Evolutionary conservation across 768 basidiomycete genomes (phyloP), one percentile per base, ranked within the genome.

Genomic region (Auricularia auricula-judae): DNA sequence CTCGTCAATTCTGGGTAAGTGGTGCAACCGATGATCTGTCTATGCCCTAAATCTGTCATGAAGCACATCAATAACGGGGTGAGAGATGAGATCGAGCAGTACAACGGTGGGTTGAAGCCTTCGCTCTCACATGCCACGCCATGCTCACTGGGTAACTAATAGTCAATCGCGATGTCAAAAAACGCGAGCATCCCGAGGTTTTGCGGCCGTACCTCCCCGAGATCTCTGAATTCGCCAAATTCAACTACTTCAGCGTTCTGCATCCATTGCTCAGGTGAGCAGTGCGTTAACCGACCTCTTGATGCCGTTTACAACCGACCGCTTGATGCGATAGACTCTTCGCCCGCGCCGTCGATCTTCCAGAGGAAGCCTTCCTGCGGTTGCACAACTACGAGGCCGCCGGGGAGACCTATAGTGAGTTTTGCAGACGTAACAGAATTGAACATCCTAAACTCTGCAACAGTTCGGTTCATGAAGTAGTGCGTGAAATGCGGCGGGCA

Each of bases 1-100:
- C 75, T 3, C 77, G 79, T 12, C 76, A 81, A 64, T 81, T 80
- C 62, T 86, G 83, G 83, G 84, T 83, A 67, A 7, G 74, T 68
- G 1, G 8, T 8, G 11, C 4, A 12, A 8, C 23, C 5, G 36
- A 42, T 12, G 3, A 7, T 14, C 39, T 4, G 39, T 7, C 39
- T 42, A 23, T 21, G 18, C n/a, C 11, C 39, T n/a, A 18, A 53
- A 35, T 5, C 21, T 8, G 3, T 3, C 11, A 47, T 14, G 4
- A 51, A 81, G 80, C 74, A 77, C 63, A 76, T 81, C 62, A 74
- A 75, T 35, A 72, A 73, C 43, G 76, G 78, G 3, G 76, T 81
- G 18, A 73, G 69, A n/a, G 80, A 81, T 66, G 77, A 79, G 63
- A 70, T 80, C n/a, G 79, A 80, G 65, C 74, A 77, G 58, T 80